Evolutionary conservation across 495 filamentous ascomycete genomes (phyloP), one percentile per base, ranked within the genome.

Genomic region (Hyaloscypha hepaticicola): DNA sequence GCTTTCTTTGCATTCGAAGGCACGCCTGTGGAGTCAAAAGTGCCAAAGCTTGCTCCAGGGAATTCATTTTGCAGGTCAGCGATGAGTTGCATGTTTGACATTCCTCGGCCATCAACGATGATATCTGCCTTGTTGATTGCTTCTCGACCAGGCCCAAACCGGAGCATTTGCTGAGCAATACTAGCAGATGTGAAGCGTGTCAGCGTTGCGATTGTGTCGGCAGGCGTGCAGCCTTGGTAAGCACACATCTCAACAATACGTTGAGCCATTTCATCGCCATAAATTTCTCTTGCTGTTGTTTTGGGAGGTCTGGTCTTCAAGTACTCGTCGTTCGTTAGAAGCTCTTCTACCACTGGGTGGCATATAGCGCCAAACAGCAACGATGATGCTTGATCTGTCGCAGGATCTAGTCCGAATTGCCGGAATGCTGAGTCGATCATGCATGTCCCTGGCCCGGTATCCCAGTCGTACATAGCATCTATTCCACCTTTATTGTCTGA

Each of bases 381-480:
- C 4, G 66, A 60, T 5, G 64, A 65, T 12, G 14, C 60, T 63
- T 69, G 66, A 28, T 72, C 69, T 22, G 34, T 63, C 11, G 69
- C 60, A 5, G 67, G 70, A 31, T 72, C 70, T 21, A 67, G 45
- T 19, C 67, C 67, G 45, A 67, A 72, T 9, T 62, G 58, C 34
- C 70, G 70, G 27, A 72, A 66, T 19, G 70, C 67, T 6, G 61
- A 51, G 48, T 72, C 70, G 26, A 72, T 69, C 64, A 72, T 67
- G 16, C 41, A 65, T 1, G 70, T 72, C 41, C 70, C 70, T 29
- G 70, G 70, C 16, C 70, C 70, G 5, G 70, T 72, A 62, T 72
- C 70, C 70, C 70, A 72, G 58, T 72, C 70, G 33, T 72, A 72
- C 70, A 72, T 72, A 5, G 67, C 70, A 55, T 72, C 70, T 25